These are phyloP conservation scores for Vanilla planifolia DNA, from an alignment of 106 monocot genomes.

Conservation along the genomic window DNA sequence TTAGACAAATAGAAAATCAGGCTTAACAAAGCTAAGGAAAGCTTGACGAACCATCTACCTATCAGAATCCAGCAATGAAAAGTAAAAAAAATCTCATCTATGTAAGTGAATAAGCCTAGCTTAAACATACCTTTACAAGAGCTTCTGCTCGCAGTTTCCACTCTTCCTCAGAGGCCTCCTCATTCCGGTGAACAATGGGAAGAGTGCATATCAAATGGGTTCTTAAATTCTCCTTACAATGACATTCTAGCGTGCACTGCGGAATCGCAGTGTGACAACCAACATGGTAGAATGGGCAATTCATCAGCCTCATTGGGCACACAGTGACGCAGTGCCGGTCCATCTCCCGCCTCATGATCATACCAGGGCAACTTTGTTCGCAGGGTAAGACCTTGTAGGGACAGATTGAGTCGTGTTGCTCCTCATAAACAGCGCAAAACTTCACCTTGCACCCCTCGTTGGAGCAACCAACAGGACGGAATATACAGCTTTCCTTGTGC, in stretches of 20 bases:
- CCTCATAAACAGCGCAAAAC: conserved; percentile 24
- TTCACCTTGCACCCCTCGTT: conserved; percentile 42
- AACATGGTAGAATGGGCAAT: conserved; percentile 61
- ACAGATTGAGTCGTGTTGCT: conserved; percentile 37
- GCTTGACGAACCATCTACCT: too few relatives aligned
- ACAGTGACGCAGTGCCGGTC: conserved; percentile 69
- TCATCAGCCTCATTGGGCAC: conserved; percentile 53
- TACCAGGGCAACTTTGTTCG: conserved; percentile 44
- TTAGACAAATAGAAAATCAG: too few relatives aligned
- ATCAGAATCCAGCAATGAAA: too few relatives aligned
- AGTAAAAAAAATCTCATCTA: too few relatives aligned
- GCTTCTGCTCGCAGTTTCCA: conserved; percentile 19
- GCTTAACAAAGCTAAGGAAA: too few relatives aligned
- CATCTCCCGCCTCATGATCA: conserved; percentile 53
- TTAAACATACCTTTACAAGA: conserved; percentile 49
- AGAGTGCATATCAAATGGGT: conserved; percentile 41
- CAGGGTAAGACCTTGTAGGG: conserved; percentile 44
- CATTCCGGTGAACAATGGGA: conserved; percentile 30
- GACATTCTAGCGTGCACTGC: conserved; percentile 21
- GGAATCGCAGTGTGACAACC: conserved; percentile 46
- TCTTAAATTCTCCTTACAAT: conserved; percentile 42
- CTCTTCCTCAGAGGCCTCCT: conserved; percentile 22
- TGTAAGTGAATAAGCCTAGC: too few relatives aligned
- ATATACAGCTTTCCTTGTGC: conserved; percentile 27
- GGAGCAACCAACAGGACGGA: conserved; percentile 29